Base-by-base conservation (phyloP, 768 basidiomycete species). In the Pulveroboletus sp. region DNA sequence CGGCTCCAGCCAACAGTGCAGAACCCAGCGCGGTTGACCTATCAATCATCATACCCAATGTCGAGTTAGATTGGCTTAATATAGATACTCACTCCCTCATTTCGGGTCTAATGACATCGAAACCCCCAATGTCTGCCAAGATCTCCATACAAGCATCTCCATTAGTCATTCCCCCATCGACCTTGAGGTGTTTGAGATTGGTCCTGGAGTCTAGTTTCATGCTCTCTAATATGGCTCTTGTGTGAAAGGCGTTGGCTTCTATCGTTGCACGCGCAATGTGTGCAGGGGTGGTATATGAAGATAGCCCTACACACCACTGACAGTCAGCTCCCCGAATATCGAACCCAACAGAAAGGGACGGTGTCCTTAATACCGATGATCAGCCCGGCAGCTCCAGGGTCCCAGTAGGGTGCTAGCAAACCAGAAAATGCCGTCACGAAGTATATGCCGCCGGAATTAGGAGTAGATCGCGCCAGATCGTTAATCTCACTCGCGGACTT, bases 111-210 rank as follows among this genome's bases (percentile, higher is more conserved):
- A 94, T 74, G 55, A 99, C 90, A 27, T 81, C 83, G 70, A 96
- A 94, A 13, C 94, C 95, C 28, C 93, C 92, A 38, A 95, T 74
- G 65, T 96, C 87, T 4, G 90, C 90, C 52, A 94, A 76, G 41
- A 94, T 73, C 59, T 79, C 75, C 93, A 95, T 91, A 49, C 85
- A 89, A 27, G 89, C 68, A 62, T 95, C 91, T 31, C 90, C 89
- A 57, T 94, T 95, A 10, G 93, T 96, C 88, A 96, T 94, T 14
- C 93, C 93, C n/a, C 96, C 96, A 67, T 98, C 96, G 32, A 99
- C 95, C 67, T 87, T 94, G 55, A 99, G 82, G 58, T 87, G 79
- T 62, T 86, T 84, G 47, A 96, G 77, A 41, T 88, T 83, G 5
- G 76, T 74, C 14, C 78, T 79, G n/a, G 89, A 86, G 71, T 99